These are phyloP conservation scores for Babesia sp. DNA, from an alignment of 169 alveolate species.

Conservation along the genomic window DNA sequence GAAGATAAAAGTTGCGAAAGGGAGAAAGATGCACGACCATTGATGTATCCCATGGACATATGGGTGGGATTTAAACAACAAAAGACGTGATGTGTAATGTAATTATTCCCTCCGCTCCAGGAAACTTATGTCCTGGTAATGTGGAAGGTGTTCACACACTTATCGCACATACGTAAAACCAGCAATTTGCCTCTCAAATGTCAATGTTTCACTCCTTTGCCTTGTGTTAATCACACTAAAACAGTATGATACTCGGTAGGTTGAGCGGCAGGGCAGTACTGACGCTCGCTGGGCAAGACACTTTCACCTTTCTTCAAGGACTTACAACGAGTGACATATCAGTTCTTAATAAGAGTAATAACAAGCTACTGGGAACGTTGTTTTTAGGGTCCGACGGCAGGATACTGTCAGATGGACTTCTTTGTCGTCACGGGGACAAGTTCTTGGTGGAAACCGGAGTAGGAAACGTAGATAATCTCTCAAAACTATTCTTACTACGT, in stretches of 20 bases:
- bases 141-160: no score
- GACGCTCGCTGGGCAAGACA: conserved; percentile 67
- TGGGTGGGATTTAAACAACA: not conserved
- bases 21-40: no score
- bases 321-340: conserved; percentile 67
- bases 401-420: conserved; percentile 67
- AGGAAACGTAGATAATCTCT: not conserved
- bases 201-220: no score
- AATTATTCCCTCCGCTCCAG: not conserved
- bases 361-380: conserved; percentile 15
- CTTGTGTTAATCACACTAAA: not conserved
- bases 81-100: not conserved
- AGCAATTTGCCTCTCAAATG: no score
- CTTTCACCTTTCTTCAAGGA: conserved; percentile 74
- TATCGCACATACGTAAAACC: no score
- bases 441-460: conserved; percentile 36
- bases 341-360: not conserved
- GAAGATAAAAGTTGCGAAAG: not conserved
- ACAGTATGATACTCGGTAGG: conserved; percentile 33
- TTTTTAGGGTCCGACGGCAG: conserved; percentile 73
- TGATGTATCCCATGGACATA: no score
- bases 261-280: conserved; percentile 60
- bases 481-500: conserved; percentile 17
- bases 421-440: conserved; percentile 28
- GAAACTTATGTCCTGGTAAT: no score